Base-by-base conservation (phyloP, 306 rosid species). In the Glycyrrhiza uralensis region DNA sequence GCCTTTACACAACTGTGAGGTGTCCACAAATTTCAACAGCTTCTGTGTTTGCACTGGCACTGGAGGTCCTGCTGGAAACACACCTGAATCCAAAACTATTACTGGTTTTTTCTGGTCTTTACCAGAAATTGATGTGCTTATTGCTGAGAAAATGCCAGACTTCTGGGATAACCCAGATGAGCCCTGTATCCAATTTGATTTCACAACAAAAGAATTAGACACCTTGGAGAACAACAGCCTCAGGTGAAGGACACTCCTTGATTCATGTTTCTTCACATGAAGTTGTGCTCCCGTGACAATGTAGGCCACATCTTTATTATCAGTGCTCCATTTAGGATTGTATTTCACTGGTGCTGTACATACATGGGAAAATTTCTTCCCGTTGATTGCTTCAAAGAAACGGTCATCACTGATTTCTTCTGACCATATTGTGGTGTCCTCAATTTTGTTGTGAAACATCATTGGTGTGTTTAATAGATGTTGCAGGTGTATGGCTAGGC, bases 231-330 rank as follows among this genome's bases (percentile, higher is more conserved):
- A 94, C 68, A 85, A 69, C 14, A 94, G 80, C 51, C 85, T 81
- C 10, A 94, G 87, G 80, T 89, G 96, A 69, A 94, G 93, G 42
- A 88, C 89, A 38, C 13, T 82, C 74, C 69, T 91, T 18, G 90
- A 80, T 19, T 77, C 85, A 46, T 85, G 87, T 56, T 89, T 75
- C 76, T 77, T 84, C 11, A 91, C 85, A 47, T 72, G 74, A 71
- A 91, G 92, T 45, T 94, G 99, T 6, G 92, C 99, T 55, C 99
- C 97, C 1, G 96, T 86, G 62, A 94, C 99, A 15, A 94, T 79
- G 73, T 82, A 87, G 42, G 88, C 69, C 1, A 17, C 81, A 1
- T 79, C 60, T 19, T 85, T 45, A 1, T 85, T 45, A 1, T 76
- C 39, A 23, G 63, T 4, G 38, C 79, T 74, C 94, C 94, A 82